phyloP scores from a whole-genome alignment of 179 eudicot species.

The Silene vulgaris region DNA sequence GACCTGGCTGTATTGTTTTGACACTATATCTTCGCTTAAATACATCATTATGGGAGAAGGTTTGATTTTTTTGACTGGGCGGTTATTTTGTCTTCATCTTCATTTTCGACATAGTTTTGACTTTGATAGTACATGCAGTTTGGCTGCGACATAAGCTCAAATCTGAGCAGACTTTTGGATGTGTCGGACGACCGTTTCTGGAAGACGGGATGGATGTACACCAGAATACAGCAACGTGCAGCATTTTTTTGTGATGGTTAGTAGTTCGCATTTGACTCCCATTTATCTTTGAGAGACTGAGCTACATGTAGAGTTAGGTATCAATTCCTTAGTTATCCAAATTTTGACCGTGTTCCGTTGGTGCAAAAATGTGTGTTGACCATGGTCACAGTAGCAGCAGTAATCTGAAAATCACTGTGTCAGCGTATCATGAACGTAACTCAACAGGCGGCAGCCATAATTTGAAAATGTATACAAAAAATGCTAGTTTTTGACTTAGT shows the following conservation, averaged over 20 bases:
- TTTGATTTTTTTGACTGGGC: constrained; percentile 28
- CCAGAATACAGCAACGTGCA: constrained; percentile 59
- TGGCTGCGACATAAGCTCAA: constrained; percentile 50
- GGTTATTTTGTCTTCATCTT: constrained; percentile 5
- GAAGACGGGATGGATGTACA: constrained; percentile 86
- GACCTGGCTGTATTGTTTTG: constrained; percentile 85
- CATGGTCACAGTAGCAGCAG: neutral
- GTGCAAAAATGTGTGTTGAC: neutral
- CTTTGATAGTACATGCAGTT: constrained; percentile 44
- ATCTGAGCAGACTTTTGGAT: constrained; percentile 62
- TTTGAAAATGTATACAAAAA: neutral
- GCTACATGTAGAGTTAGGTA: neutral
- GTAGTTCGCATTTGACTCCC: constrained; percentile 18
- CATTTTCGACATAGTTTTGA: constrained; percentile 14
- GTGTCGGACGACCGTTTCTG: constrained; percentile 61
- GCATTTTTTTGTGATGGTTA: constrained; percentile 67
- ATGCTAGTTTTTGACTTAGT: neutral
- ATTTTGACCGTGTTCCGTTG: neutral
- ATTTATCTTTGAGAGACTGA: neutral
- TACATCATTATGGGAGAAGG: constrained; percentile 72
- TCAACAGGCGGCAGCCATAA: neutral
- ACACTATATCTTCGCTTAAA: constrained; percentile 71
- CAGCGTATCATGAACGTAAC: neutral
- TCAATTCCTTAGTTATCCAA: neutral
- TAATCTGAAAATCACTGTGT: neutral